These are phyloP conservation scores for Thelephora terrestris DNA, from an alignment of 1,284 basidiomycete genomes.

Conservation along the genomic window DNA sequence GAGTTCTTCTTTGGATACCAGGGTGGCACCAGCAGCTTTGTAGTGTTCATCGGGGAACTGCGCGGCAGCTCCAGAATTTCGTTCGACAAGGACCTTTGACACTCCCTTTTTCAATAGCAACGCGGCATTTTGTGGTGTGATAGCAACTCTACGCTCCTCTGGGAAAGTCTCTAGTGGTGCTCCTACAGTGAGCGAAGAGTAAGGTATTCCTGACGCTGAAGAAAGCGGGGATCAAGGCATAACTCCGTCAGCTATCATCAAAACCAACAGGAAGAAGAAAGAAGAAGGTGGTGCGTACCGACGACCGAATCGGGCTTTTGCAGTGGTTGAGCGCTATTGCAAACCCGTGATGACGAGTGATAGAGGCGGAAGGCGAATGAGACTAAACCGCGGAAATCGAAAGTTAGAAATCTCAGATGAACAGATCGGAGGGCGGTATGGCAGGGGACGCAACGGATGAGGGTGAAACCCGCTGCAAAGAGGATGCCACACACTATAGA, in stretches of 20 bases:
- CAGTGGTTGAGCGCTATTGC: conserved; percentile 5
- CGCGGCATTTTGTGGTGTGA: conserved; percentile 69
- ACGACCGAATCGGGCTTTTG: conserved; percentile 8
- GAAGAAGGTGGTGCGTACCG: too few species aligned
- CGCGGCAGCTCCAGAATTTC: conserved; percentile 57
- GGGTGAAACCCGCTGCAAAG: too few species aligned
- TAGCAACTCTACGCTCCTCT: conserved; percentile 67
- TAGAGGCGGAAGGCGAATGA: conserved; percentile 17
- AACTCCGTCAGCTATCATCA: too few species aligned
- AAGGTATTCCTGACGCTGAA: conserved; percentile 42
- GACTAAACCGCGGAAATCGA: conserved; percentile 8
- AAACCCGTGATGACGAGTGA: conserved; percentile 12
- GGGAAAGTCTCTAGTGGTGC: conserved; percentile 68
- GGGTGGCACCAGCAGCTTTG: conserved; percentile 62
- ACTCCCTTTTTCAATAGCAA: conserved; percentile 77
- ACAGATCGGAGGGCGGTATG: too few species aligned
- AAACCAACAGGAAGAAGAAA: too few species aligned
- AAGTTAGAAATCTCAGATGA: not conserved
- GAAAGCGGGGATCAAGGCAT: too few species aligned
- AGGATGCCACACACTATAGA: too few species aligned
- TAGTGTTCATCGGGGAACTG: conserved; percentile 77
- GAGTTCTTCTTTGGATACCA: conserved; percentile 56
- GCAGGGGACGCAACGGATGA: too few species aligned
- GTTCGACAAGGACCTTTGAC: conserved; percentile 58
- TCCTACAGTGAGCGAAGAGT: conserved; percentile 66